phyloP scores from a whole-genome alignment of 805 yeast genomes.

The Ogataea philodendri region DNA sequence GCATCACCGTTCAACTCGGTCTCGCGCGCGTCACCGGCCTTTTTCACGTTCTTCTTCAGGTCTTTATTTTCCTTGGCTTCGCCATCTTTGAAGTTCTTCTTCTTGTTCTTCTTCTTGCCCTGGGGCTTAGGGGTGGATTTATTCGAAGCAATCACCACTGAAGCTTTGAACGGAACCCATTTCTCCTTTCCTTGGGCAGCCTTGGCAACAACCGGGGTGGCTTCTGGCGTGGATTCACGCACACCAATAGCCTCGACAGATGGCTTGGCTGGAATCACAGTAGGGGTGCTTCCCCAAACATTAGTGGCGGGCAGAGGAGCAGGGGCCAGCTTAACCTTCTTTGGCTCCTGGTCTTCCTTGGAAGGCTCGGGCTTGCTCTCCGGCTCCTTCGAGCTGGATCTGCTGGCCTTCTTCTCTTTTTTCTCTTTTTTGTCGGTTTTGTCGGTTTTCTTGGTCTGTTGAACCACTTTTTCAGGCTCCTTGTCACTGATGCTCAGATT shows the following conservation, averaged over 20 bases:
- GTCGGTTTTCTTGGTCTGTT: constrained; percentile 7
- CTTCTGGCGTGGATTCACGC: constrained; percentile 22
- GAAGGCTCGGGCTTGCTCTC: constrained; percentile 11
- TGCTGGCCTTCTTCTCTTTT: constrained; percentile 13
- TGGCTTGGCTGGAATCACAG: constrained; percentile 35
- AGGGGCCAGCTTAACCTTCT: constrained; percentile 47
- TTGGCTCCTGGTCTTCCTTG: constrained; percentile 26
- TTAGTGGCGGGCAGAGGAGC: constrained; percentile 63
- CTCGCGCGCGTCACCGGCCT: constrained; percentile 9
- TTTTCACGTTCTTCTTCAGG: constrained; percentile 7
- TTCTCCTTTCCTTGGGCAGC: constrained; percentile 52
- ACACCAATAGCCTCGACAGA: constrained; percentile 36
- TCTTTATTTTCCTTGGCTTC: constrained; percentile 12
- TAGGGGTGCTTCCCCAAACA: constrained; percentile 53
- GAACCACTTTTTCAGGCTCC: constrained; percentile 9
- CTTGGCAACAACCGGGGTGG: constrained; percentile 21
- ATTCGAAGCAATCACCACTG: constrained; percentile 41
- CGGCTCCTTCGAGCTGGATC: constrained; percentile 10
- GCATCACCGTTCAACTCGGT: constrained; percentile 3
- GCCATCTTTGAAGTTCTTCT: constrained; percentile 18
- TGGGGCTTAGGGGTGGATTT: constrained; percentile 15
- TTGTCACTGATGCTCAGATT: constrained; percentile 12
- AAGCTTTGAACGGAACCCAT: constrained; percentile 69
- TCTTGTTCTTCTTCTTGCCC: constrained; percentile 24
- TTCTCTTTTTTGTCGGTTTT: constrained; percentile 10